Evolutionary conservation across 768 basidiomycete species (phyloP).

Genomic region (Mycena chlorophos): DNA sequence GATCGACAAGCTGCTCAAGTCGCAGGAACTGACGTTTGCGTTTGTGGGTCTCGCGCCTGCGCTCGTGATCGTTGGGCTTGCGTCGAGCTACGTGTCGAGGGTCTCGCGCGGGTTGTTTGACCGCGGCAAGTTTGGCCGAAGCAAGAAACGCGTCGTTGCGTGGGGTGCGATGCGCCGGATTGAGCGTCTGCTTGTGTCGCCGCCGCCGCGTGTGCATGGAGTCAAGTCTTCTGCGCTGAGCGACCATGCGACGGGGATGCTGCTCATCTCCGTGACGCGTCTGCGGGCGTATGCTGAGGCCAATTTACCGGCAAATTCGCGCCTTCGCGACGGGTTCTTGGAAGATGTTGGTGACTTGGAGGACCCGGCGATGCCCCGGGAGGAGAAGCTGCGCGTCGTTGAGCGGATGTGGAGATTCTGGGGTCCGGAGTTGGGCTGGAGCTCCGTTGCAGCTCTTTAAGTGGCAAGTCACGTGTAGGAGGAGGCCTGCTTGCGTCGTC

Average conservation of each 20-base stretch:
- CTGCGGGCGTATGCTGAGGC: constrained; percentile 65
- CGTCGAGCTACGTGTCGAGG: constrained; percentile 51
- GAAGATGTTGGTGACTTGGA: constrained; percentile 85
- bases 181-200: constrained; percentile 64
- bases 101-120: constrained; percentile 54
- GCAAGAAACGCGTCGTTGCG: constrained; percentile 48
- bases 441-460: constrained; percentile 24
- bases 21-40: constrained; percentile 93
- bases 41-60: constrained; percentile 96
- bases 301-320: constrained; percentile 56
- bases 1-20: constrained; percentile 91
- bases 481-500: too few relatives aligned
- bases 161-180: constrained; percentile 77
- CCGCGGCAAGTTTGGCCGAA: constrained; percentile 59
- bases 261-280: constrained; percentile 69
- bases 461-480: too few relatives aligned
- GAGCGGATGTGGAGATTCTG: constrained; percentile 90
- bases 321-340: constrained; percentile 75
- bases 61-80: constrained; percentile 73
- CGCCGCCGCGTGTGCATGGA: constrained; percentile 36
- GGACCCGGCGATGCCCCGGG: constrained; percentile 62
- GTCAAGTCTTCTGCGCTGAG: constrained; percentile 35
- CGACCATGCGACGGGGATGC: constrained; percentile 68
- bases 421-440: constrained; percentile 71
- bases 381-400: constrained; percentile 75